Evolutionary conservation across 306 rosid species (phyloP).

Genomic region (Ochetophila trinervis): DNA sequence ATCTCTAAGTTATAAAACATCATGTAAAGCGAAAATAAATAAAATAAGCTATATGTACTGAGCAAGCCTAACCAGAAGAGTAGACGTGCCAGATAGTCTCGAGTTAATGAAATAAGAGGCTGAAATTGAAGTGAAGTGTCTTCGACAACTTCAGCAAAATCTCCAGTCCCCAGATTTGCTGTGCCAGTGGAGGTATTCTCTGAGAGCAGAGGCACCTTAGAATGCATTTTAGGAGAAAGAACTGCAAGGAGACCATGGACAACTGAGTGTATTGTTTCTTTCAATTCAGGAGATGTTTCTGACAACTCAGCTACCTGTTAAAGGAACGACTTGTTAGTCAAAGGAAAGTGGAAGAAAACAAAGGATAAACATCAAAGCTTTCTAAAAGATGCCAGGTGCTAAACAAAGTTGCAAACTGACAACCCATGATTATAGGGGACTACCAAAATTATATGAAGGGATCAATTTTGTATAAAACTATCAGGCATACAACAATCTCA

Average conservation of each 20-base stretch:
- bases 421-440: constrained; percentile 8
- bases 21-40: neutral
- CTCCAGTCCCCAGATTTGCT: constrained; percentile 52
- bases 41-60: neutral
- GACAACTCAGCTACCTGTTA: constrained; percentile 88
- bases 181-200: constrained; percentile 57
- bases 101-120: constrained; percentile 66
- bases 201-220: constrained; percentile 60
- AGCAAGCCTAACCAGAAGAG: constrained; percentile 77
- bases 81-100: constrained; percentile 86
- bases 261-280: constrained; percentile 75
- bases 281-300: constrained; percentile 75
- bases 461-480: neutral
- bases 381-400: constrained; percentile 4
- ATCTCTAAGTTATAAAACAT: neutral
- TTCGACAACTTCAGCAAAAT: constrained; percentile 77
- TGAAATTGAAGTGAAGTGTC: constrained; percentile 82
- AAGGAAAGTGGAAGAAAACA: constrained; percentile 4
- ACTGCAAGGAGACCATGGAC: constrained; percentile 94
- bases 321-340: constrained; percentile 9
- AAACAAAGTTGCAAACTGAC: neutral
- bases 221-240: constrained; percentile 89
- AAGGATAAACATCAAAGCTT: neutral
- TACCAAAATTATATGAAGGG: neutral
- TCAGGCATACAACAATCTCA: constrained; percentile 1